Evolutionary conservation across 495 filamentous ascomycete species (phyloP).

Genomic region (Aspergillus bertholletiae): DNA sequence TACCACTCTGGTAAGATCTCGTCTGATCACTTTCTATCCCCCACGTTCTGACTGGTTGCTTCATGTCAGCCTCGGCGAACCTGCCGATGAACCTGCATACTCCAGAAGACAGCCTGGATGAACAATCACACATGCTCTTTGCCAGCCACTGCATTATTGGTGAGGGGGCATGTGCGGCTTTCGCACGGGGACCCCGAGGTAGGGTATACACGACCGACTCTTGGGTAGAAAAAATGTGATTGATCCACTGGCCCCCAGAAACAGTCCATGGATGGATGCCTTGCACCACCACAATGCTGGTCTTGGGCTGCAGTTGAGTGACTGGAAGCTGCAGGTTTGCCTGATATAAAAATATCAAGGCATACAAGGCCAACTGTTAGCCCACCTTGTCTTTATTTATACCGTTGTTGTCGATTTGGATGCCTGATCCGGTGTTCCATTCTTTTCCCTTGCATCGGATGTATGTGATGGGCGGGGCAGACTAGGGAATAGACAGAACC

Average conservation of each 20-base stretch:
- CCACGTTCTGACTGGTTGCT: constrained; percentile 11
- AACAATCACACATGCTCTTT: no score
- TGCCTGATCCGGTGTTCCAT: not conserved
- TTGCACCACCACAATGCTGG: constrained; percentile 7
- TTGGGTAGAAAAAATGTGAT: constrained; percentile 9
- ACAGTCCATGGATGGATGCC: constrained; percentile 1
- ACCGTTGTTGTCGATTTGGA: not conserved
- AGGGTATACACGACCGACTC: not conserved
- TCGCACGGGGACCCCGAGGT: not conserved
- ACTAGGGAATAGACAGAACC: no score
- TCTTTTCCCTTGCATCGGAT: not conserved
- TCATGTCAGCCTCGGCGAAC: constrained; percentile 15
- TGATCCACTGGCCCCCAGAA: not conserved
- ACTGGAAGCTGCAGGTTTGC: constrained; percentile 2
- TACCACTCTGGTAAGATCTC: not conserved
- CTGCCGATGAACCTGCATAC: not conserved
- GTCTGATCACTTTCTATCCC: not conserved
- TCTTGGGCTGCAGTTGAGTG: not conserved
- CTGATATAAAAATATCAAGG: not conserved
- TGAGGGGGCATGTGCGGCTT: no score
- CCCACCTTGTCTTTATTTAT: not conserved
- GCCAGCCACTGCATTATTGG: no score
- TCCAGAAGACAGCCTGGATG: not conserved
- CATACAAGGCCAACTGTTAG: not conserved
- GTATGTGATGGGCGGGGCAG: not conserved